Evolutionary conservation across 345 rosid genomes (phyloP).

Genomic region (Orychophragmus violaceus): DNA sequence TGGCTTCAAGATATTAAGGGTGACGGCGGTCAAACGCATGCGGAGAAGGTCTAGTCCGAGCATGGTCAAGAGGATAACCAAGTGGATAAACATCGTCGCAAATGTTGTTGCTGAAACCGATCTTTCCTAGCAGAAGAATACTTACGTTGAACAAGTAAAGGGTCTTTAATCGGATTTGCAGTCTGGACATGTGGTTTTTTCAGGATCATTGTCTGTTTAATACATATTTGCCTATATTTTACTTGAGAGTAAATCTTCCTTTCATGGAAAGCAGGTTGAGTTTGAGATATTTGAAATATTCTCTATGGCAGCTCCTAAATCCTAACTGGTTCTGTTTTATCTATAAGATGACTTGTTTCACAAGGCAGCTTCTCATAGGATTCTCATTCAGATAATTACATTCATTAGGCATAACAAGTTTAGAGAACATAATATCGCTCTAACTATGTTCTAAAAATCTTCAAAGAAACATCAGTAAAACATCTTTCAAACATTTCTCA

Average conservation of each 20-base stretch:
- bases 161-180: slow-evolving; percentile 73
- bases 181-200: slow-evolving; percentile 75
- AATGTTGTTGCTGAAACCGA: slow-evolving; percentile 92
- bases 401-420: no score
- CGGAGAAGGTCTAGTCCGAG: background rate
- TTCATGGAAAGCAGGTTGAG: slow-evolving; percentile 58
- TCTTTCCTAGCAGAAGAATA: slow-evolving; percentile 57
- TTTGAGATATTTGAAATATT: no score
- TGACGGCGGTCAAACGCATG: background rate
- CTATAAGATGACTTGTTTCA: background rate
- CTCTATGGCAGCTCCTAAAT: no score
- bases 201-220: slow-evolving; percentile 31
- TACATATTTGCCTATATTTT: background rate
- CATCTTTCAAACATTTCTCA: no score
- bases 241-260: background rate
- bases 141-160: slow-evolving; percentile 56
- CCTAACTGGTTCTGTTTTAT: no score
- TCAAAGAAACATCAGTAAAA: no score
- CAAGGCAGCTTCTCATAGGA: no score
- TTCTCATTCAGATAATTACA: no score
- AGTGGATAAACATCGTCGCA: slow-evolving; percentile 37
- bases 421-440: no score
- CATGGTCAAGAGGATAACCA: background rate
- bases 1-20: background rate
- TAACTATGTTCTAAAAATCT: no score